phyloP scores from a whole-genome alignment of 768 basidiomycete genomes.

The Boletus vermiculosoides region DNA sequence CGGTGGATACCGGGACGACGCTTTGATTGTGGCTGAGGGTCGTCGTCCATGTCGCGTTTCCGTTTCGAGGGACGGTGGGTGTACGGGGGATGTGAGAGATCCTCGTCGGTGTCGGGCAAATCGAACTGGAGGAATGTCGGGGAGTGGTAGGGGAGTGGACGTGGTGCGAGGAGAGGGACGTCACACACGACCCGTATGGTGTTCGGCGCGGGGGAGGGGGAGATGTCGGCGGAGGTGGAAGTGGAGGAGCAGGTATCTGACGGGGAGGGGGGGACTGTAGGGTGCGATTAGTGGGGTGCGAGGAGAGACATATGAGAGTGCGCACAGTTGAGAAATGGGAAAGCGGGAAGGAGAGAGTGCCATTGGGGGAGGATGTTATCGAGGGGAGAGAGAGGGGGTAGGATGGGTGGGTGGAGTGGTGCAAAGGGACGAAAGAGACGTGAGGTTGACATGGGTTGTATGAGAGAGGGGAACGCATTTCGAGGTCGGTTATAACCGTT shows the following conservation, averaged over 20 bases:
- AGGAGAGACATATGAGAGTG: not conserved
- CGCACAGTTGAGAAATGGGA: not conserved
- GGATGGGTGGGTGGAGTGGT: not conserved
- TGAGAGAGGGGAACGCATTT: not conserved
- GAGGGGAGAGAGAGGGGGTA: slow-evolving; percentile 22
- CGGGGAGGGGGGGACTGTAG: slow-evolving; percentile 44
- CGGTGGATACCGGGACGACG: slow-evolving; percentile 23
- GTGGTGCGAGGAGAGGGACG: slow-evolving; percentile 66
- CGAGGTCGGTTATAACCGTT: not conserved
- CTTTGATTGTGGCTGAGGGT: slow-evolving; percentile 18
- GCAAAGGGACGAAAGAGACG: not conserved
- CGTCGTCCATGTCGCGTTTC: slow-evolving; percentile 39
- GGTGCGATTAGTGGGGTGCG: not conserved
- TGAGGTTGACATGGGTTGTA: not conserved
- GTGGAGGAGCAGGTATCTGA: slow-evolving; percentile 36
- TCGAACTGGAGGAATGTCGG: slow-evolving; percentile 70
- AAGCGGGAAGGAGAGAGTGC: too few relatives aligned
- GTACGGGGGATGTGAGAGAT: slow-evolving; percentile 70
- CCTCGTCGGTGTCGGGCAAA: slow-evolving; percentile 64
- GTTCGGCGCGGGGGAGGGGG: slow-evolving; percentile 29
- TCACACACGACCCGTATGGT: slow-evolving; percentile 56
- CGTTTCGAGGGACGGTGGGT: slow-evolving; percentile 54
- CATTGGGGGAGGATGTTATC: slow-evolving; percentile 20
- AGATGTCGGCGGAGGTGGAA: slow-evolving; percentile 23
- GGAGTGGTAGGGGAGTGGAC: slow-evolving; percentile 67